Evolutionary conservation across 164 flowering plant genomes (phyloP).

Genomic region (Tetracentron sinense): DNA sequence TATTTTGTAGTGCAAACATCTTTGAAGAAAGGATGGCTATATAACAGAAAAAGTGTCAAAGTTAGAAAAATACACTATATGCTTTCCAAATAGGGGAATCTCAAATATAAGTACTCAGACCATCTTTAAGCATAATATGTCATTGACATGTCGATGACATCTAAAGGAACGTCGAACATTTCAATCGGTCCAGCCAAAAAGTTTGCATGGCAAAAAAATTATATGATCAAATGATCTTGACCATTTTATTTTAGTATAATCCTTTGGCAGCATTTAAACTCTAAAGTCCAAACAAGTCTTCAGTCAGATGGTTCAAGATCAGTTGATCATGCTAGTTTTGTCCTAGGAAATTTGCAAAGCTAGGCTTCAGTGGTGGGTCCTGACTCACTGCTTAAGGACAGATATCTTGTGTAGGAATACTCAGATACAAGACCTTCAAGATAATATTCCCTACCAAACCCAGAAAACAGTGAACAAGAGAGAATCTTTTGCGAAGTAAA

Average conservation of each 20-base stretch:
- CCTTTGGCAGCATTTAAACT: no score
- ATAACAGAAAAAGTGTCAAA: slow-evolving; percentile 17
- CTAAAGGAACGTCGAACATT: no score
- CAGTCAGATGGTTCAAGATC: neutral
- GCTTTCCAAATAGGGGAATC: neutral
- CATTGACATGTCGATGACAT: neutral
- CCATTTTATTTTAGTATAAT: no score
- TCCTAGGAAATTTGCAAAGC: neutral
- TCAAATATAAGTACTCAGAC: neutral
- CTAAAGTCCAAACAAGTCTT: neutral
- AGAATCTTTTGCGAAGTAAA: no score
- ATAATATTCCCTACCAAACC: neutral
- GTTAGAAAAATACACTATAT: slow-evolving; percentile 16
- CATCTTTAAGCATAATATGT: neutral
- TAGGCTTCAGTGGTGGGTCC: neutral
- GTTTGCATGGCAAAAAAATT: no score
- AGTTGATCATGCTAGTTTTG: neutral
- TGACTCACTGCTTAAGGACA: neutral
- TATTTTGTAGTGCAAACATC: slow-evolving; percentile 79
- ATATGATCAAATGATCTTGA: no score
- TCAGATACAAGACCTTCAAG: neutral
- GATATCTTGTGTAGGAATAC: neutral
- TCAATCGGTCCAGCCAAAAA: neutral
- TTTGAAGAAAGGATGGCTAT: slow-evolving; percentile 87
- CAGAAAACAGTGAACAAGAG: neutral